Conservation (phyloP, 2,329 filamentous ascomycete species). For the Fusarium dimerum region DNA sequence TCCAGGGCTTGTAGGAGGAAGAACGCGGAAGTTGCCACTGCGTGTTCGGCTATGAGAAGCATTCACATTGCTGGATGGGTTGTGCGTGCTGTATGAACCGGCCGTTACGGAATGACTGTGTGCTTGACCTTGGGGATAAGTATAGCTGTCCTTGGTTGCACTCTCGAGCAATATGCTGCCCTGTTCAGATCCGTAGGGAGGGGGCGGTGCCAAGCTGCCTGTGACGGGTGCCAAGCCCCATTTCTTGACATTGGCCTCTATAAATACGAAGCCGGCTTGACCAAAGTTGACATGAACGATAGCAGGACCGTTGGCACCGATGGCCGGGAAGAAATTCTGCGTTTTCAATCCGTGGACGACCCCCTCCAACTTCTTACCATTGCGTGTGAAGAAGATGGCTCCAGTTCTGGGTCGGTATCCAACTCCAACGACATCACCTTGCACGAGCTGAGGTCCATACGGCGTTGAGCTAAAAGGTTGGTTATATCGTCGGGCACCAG, state of each 20-base stretch:
- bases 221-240: constrained; percentile 97
- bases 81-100: constrained; percentile 40
- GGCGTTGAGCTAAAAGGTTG: constrained; percentile 81
- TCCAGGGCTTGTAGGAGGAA: constrained; percentile 80
- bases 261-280: constrained; percentile 97
- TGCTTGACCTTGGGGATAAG: constrained; percentile 43
- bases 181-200: constrained; percentile 95
- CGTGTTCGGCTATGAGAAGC: constrained; percentile 72
- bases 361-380: constrained; percentile 96
- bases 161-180: constrained; percentile 93
- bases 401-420: constrained; percentile 94
- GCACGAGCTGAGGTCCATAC: constrained; percentile 83
- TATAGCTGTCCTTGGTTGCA: constrained; percentile 65
- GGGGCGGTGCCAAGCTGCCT: constrained; percentile 89
- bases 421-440: constrained; percentile 94
- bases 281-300: constrained; percentile 96
- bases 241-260: constrained; percentile 99
- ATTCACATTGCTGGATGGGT: constrained; percentile 49
- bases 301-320: constrained; percentile 94
- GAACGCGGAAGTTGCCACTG: constrained; percentile 76
- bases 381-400: constrained; percentile 96
- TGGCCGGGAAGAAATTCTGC: constrained; percentile 95
- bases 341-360: constrained; percentile 89
- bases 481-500: constrained; percentile 83
- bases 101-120: constrained; percentile 49